A percentile compares a stretch with the other conserved stretches of the same genome.
These are phyloP conservation scores for Penicillium roqueforti DNA, from an alignment of 495 filamentous ascomycete genomes.

Conservation along the genomic window DNA sequence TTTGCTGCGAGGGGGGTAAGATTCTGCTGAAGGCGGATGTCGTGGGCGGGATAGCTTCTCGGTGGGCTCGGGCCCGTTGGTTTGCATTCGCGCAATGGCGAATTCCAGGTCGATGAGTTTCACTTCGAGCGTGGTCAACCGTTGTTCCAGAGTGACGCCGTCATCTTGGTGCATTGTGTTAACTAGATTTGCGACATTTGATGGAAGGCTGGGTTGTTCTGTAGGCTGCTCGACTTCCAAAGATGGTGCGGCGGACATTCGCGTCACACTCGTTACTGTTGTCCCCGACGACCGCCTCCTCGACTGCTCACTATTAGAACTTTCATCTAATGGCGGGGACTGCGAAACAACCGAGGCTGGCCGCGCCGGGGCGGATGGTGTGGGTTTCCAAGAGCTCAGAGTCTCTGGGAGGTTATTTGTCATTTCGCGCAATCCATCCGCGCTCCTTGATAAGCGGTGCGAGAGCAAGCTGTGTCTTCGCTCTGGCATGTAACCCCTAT, in stretches of 20 bases:
- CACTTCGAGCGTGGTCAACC: slow-evolving; percentile 50
- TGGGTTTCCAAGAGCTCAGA: slow-evolving; percentile 26
- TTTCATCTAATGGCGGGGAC: slow-evolving; percentile 18
- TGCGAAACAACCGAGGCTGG: slow-evolving; percentile 24
- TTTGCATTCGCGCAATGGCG: slow-evolving; percentile 51
- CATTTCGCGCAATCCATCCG: slow-evolving; percentile 25
- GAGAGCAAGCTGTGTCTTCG: slow-evolving; percentile 21
- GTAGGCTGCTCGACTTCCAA: slow-evolving; percentile 16
- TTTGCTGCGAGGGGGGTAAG: slow-evolving; percentile 19
- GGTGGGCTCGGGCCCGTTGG: slow-evolving; percentile 17
- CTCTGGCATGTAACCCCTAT: slow-evolving; percentile 15
- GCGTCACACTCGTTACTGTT: slow-evolving; percentile 31
- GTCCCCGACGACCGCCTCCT: slow-evolving; percentile 29
- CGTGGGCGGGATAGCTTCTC: slow-evolving; percentile 17
- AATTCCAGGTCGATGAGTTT: slow-evolving; percentile 55
- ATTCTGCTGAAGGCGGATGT: slow-evolving; percentile 13
- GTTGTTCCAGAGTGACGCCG: slow-evolving; percentile 46
- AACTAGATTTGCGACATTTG: slow-evolving; percentile 42
- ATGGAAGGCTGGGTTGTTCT: slow-evolving; percentile 29
- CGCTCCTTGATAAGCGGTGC: slow-evolving; percentile 32
- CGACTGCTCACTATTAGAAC: slow-evolving; percentile 28
- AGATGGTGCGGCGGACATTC: slow-evolving; percentile 22
- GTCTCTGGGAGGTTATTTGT: slow-evolving; percentile 25
- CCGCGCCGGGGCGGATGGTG: slow-evolving; percentile 17
- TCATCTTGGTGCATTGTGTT: slow-evolving; percentile 46